These are phyloP conservation scores for Cicer yamashitae DNA, from an alignment of 306 rosid species.

Conservation along the genomic window DNA sequence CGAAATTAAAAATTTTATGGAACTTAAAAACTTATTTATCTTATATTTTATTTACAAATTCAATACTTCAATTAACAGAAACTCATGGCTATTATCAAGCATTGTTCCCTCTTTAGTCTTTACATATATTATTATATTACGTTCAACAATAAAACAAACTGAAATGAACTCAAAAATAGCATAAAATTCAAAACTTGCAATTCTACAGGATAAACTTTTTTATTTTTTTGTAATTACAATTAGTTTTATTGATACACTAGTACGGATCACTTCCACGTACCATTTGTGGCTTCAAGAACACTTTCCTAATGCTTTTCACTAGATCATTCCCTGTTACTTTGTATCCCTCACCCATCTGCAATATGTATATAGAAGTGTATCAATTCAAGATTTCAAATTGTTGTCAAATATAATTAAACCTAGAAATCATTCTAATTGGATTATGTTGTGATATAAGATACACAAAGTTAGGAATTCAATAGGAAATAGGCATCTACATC, in stretches of 20 bases:
- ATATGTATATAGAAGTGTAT: not conserved
- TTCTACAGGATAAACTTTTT: not conserved
- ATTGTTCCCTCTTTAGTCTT: constrained; percentile 2
- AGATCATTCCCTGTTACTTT: constrained; percentile 39
- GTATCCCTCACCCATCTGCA: constrained; percentile 42
- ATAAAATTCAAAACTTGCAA: constrained; percentile 13
- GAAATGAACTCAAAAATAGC: not conserved
- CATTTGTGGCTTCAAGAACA: not conserved
- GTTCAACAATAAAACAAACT: not conserved
- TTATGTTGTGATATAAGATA: too few relatives aligned
- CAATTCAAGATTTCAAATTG: not conserved
- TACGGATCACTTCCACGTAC: constrained; percentile 42
- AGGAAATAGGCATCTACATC: too few relatives aligned
- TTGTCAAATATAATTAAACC: not conserved
- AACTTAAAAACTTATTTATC: too few relatives aligned
- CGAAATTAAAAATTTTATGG: too few relatives aligned
- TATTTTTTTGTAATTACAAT: not conserved
- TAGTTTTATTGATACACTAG: constrained; percentile 51
- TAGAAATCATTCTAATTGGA: too few relatives aligned
- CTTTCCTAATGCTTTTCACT: constrained; percentile 30
- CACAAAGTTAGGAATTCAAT: too few relatives aligned
- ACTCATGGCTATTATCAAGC: not conserved
- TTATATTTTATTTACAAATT: too few relatives aligned
- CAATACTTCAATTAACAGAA: too few relatives aligned
- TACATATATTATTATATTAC: not conserved